phyloP scores from a whole-genome alignment of 78 protist genomes.

The Dictyostelium firmibasis region DNA sequence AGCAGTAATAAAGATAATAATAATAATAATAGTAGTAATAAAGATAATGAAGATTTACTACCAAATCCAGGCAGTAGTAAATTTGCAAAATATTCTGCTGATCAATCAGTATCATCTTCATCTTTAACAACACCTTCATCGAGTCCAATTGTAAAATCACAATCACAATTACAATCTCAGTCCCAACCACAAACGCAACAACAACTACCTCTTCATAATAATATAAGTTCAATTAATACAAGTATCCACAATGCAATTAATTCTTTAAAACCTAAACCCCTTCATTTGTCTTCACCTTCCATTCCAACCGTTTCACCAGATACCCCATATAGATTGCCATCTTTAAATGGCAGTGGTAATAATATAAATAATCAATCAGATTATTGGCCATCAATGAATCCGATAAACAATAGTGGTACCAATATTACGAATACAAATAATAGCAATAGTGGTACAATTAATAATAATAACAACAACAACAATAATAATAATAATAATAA shows the following conservation, averaged over 20 bases:
- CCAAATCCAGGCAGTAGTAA: background rate
- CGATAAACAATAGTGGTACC: background rate
- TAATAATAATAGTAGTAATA: background rate
- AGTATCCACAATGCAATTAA: constrained; percentile 8
- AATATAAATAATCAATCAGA: background rate
- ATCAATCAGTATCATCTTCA: background rate
- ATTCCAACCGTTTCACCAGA: background rate
- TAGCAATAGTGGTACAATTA: background rate
- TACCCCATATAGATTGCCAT: background rate
- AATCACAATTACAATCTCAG: background rate
- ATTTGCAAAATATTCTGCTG: background rate
- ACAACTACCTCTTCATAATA: background rate
- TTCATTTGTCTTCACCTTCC: background rate
- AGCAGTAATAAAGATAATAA: background rate
- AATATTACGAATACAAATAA: background rate
- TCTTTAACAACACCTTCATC: background rate
- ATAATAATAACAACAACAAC: background rate
- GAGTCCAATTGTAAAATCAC: background rate
- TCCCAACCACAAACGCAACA: background rate
- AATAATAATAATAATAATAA: background rate
- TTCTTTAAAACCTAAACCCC: background rate
- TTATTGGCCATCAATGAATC: background rate
- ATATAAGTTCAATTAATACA: constrained; percentile 13
- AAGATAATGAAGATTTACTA: background rate
- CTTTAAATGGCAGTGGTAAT: background rate